Evolutionary conservation across 2,329 filamentous ascomycete genomes (phyloP).

Genomic region (Curvularia sp.): DNA sequence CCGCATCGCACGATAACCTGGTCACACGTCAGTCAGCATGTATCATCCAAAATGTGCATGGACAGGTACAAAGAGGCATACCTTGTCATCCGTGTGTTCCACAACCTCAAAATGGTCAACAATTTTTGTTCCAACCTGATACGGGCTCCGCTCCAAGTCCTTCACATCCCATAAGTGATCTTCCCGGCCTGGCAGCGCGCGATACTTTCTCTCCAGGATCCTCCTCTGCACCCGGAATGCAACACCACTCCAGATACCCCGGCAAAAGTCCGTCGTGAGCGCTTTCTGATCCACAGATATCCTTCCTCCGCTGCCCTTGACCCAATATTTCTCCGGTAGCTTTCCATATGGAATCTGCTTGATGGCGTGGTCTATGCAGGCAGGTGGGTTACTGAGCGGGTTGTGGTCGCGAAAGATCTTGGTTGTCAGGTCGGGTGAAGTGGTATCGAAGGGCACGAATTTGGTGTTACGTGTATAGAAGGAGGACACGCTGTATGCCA

Average conservation of each 20-base stretch:
- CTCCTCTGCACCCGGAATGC: slow-evolving; percentile 48
- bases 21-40: slow-evolving; percentile 21
- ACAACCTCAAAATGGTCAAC: slow-evolving; percentile 54
- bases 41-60: background rate
- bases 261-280: slow-evolving; percentile 49
- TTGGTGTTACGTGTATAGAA: slow-evolving; percentile 47
- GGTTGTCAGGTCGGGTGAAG: slow-evolving; percentile 37
- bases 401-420: slow-evolving; percentile 39
- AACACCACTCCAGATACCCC: slow-evolving; percentile 49
- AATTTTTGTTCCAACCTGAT: slow-evolving; percentile 48
- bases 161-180: slow-evolving; percentile 47
- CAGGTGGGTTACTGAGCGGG: slow-evolving; percentile 43
- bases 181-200: slow-evolving; percentile 41
- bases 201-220: slow-evolving; percentile 48
- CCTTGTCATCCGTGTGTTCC: slow-evolving; percentile 46
- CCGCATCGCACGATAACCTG: slow-evolving; percentile 50
- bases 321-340: slow-evolving; percentile 37
- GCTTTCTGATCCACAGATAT: slow-evolving; percentile 38
- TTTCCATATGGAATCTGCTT: slow-evolving; percentile 47
- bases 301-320: slow-evolving; percentile 15
- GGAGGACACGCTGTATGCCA: slow-evolving; percentile 47
- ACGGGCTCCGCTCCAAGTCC: slow-evolving; percentile 43
- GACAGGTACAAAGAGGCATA: slow-evolving; percentile 21
- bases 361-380: slow-evolving; percentile 49
- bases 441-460: slow-evolving; percentile 47